Evolutionary conservation across 345 rosid genomes (phyloP), one percentile per base, ranked within the genome.

Genomic region (Citrus trifoliata): DNA sequence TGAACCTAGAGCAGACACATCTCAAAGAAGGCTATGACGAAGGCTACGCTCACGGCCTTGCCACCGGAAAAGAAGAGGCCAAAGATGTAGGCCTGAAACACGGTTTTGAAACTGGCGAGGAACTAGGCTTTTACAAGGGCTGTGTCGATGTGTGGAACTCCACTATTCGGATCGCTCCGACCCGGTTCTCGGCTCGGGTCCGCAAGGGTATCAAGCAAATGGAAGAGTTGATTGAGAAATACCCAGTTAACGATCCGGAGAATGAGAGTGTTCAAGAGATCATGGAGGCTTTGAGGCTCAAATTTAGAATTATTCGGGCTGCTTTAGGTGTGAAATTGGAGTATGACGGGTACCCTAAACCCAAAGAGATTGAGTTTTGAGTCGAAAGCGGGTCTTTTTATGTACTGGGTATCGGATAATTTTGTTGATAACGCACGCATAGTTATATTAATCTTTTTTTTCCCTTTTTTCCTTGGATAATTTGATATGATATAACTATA

Each of bases 51-150:
- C 83, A 84, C 71, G 97, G 98, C 40, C 67, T 88, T 14, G 77
- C 70, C 25, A 38, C 88, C 4, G 98, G 97, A 32, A 80, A 78
- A 46, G 90, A 92, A 76, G 98, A 92, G 14, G 97, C 86, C 71
- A 74, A 81, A 33, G 84, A 83, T 73, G 88, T 90, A 21, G 99
- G 93, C 38, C 84, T 91, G 46, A 87, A 85, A 84, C 67, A 62
- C 4, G 93, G 99, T 42, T 92, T 91, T 80, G 97, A 88, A 61
- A 82, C 85, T 18, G 98, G 97, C 13, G 96, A 95, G 85, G 93
- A 92, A 38, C 62, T 91, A 21, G 97, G 97, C 1, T 87, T 95
- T 87, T 93, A 95, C 86, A 83, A 77, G 55, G 96, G 97, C 65
- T 95, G 97, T 81, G 86, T 88, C 62, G 89, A 84, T 55, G 80